A percentile compares a stretch with the other conserved stretches of the same genome.
Conservation (phyloP, 352 stramenopile genomes). For the Pythium volutum region DNA sequence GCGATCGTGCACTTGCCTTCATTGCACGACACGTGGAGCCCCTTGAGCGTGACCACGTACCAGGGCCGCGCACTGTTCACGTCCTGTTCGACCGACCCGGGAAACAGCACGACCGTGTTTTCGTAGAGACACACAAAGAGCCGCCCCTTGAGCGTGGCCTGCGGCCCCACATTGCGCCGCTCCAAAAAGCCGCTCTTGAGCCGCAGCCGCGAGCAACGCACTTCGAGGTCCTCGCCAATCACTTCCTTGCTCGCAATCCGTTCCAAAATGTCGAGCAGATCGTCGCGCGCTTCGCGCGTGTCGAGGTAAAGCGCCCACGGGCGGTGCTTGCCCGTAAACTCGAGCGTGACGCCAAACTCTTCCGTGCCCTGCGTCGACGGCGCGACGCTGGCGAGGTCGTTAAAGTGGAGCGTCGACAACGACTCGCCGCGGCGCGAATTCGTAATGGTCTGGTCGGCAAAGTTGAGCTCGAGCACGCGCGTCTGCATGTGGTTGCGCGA, state of each 20-base stretch:
- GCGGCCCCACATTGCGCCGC: conserved; percentile 67
- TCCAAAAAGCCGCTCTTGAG: conserved; percentile 76
- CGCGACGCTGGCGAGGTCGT: conserved; percentile 51
- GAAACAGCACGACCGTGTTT: conserved; percentile 77
- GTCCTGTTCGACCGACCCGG: conserved; percentile 46
- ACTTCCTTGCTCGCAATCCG: conserved; percentile 70
- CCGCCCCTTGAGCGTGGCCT: conserved; percentile 71
- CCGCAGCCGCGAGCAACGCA: conserved; percentile 60
- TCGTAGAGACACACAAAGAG: conserved; percentile 80
- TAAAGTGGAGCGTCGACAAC: conserved; percentile 74
- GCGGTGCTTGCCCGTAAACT: conserved; percentile 60
- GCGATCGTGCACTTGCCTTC: conserved; percentile 65
- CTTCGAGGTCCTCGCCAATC: conserved; percentile 60
- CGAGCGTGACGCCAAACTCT: conserved; percentile 64
- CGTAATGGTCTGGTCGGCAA: conserved; percentile 80
- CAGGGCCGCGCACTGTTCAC: conserved; percentile 50
- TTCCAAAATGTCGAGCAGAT: conserved; percentile 65
- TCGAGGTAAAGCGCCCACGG: conserved; percentile 82
- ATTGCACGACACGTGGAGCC: conserved; percentile 58
- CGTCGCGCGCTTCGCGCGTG: conserved; percentile 63
- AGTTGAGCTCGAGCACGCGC: conserved; percentile 83
- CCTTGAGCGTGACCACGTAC: conserved; percentile 73
- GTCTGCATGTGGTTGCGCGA: conserved; percentile 78
- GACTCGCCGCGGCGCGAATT: conserved; percentile 77
- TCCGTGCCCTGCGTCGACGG: conserved; percentile 42